Base-by-base conservation (phyloP, 2,329 filamentous ascomycete genomes). In the Colletotrichum viniferum region DNA sequence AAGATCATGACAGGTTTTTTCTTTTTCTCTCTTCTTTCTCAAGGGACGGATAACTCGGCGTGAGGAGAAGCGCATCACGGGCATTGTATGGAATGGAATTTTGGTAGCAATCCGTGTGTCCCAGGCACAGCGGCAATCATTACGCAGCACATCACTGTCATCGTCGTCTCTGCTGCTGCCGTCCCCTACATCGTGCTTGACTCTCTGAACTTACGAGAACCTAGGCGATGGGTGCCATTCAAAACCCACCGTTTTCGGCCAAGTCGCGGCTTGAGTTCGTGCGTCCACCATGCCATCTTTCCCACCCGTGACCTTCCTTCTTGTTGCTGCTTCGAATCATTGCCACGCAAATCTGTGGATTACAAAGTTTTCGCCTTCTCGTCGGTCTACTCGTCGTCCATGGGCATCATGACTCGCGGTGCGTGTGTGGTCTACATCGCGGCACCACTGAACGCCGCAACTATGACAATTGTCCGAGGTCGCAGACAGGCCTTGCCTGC, bases 71-170 rank as follows among this genome's bases (percentile, higher is more conserved):
- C 69, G 73, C 64, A 76, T 69, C 56, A 68, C 60, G 63, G 71
- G 70, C 73, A 68, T 76, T 55, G 61, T 76, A 69, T 38, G 73
- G 64, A 69, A 75, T 60, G 73, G 69, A 70, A 56, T 76, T 52
- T 30, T 61, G 63, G 63, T 73, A 73, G 52, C 61, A 52, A 28
- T 32, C 68, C 73, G 32, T 28, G 56, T 68, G 63, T 75, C 69
- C 73, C 69, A 75, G 69, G 73, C 69, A 73, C 56, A 52, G 58
- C 43, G 70, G 60, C 69, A 8, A 38, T 21, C 48, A 71, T 28
- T 24, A 72, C 71, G 69, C 69, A 75, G 67, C 62, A 12, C 30
- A 56, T 52, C 43, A 7, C 12, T 52, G n/a, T 52, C 43, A 13
- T 52, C n/a, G 12, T 24, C 43, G n/a, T 52, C 43, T 21, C n/a